Evolutionary conservation across 139 green algal species (phyloP), one percentile per base, ranked within the genome.

Genomic region (Auxenochlorella protothecoides): DNA sequence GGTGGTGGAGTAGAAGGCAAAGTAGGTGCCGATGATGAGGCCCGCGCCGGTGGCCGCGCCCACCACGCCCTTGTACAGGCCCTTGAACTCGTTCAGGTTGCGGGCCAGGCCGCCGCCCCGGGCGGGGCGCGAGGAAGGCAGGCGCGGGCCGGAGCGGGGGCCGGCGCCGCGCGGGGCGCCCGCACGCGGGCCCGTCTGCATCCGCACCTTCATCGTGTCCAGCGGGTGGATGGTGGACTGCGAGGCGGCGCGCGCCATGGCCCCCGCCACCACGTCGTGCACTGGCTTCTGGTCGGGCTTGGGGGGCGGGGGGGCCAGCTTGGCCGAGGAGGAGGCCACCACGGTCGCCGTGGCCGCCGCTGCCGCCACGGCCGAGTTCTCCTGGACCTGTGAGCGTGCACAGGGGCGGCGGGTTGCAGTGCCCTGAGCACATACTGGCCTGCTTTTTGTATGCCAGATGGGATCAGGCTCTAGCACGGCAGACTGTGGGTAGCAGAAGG

Each of bases 11-110:
- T 95, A 95, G 66, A 93, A 93, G 4, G 88, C 88, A 84, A 96
- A 98, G 80, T 98, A 98, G 7, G 93, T 84, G 62, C 93, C 93
- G 68, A 98, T 96, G 66, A 89, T 89, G 70, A 98, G 92, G 68
- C 93, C 93, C 6, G 93, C 93, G 5, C 93, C 93, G 57, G 76
- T 88, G 54, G 92, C 93, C 4, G 93, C 93, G 8, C 91, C 88
- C 8, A 93, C 71, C 4, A 97, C 91, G 51, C 93, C 93, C 66
- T 83, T 84, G 72, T 84, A 84, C 59, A 83, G 67, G 3, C 77
- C 73, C 57, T 59, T 55, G 12, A 84, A 51, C 57, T 84, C 78
- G 3, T 44, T 6, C 63, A 83, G 44, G 54, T 15, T 13, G 44
- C 72, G 55, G 62, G 63, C 44, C 56, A 71, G 6, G 16, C 54